Evolutionary conservation across 208 protist genomes (phyloP).

Genomic region (Leishmania aethiopica): DNA sequence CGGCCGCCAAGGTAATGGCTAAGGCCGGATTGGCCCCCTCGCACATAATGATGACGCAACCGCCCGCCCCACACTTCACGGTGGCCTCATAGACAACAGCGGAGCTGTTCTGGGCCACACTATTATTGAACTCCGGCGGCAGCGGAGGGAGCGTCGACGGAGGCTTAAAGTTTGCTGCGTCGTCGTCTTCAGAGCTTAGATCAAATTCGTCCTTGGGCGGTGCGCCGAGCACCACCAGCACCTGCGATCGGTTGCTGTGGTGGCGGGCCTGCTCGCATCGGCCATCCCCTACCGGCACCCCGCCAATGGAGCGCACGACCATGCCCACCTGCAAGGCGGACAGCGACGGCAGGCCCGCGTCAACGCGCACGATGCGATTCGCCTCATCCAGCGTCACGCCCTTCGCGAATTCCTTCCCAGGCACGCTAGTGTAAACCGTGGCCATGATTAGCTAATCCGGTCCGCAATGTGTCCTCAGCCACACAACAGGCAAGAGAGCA

Average conservation of each 20-base stretch:
- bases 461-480: constrained; percentile 5
- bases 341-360: constrained; percentile 42
- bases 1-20: constrained; percentile 73
- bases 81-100: constrained; percentile 67
- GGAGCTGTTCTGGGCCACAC: constrained; percentile 50
- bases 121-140: constrained; percentile 45
- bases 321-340: constrained; percentile 53
- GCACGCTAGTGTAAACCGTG: constrained; percentile 51
- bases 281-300: constrained; percentile 47
- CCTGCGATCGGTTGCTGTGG: constrained; percentile 43
- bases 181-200: constrained; percentile 75
- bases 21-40: constrained; percentile 85
- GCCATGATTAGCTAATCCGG: constrained; percentile 18
- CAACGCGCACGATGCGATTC: constrained; percentile 57
- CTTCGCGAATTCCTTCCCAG: constrained; percentile 58
- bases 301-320: constrained; percentile 82
- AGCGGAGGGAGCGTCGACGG: constrained; percentile 41
- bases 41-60: constrained; percentile 87
- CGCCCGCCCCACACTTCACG: constrained; percentile 45
- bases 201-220: constrained; percentile 79
- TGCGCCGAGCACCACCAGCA: constrained; percentile 56
- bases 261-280: constrained; percentile 62
- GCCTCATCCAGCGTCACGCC: constrained; percentile 51
- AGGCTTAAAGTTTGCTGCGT: constrained; percentile 55
- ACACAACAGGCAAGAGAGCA: constrained; percentile 1